phyloP scores from a whole-genome alignment of 2,329 filamentous ascomycete species.

The Fulvia fulva region DNA sequence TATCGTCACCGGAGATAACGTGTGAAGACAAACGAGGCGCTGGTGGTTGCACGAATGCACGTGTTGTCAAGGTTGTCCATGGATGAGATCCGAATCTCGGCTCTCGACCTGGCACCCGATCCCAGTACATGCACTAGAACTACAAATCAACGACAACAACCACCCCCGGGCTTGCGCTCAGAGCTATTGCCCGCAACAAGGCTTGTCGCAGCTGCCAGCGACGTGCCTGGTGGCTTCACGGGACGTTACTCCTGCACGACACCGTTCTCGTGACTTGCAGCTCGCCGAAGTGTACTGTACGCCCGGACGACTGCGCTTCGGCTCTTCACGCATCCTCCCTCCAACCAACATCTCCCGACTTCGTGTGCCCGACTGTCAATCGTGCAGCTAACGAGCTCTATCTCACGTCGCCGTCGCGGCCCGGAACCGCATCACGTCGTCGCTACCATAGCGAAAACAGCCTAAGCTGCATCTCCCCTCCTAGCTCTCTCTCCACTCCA shows the following conservation, averaged over 20 bases:
- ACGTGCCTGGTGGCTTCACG: neutral
- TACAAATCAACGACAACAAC: too few species aligned
- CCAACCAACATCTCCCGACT: neutral
- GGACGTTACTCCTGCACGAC: too few species aligned
- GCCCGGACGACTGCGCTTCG: neutral
- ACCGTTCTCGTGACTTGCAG: too few species aligned
- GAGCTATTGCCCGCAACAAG: neutral
- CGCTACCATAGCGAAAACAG: neutral
- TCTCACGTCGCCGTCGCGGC: neutral
- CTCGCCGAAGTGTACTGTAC: neutral
- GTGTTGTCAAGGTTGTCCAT: neutral
- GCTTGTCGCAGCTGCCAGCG: neutral
- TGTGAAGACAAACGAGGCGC: neutral
- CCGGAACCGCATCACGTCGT: neutral
- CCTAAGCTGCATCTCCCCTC: constrained; percentile 1
- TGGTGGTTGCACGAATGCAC: neutral
- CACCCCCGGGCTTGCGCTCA: too few species aligned
- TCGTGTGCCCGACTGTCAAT: neutral
- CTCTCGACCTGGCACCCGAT: too few species aligned
- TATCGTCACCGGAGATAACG: neutral
- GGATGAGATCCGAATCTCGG: too few species aligned
- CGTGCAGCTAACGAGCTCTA: neutral
- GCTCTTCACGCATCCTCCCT: neutral
- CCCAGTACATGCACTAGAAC: too few species aligned
- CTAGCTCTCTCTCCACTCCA: neutral